These are phyloP conservation scores for Trichoderma afroharzianum DNA, from an alignment of 2,329 filamentous ascomycete species.

Conservation along the genomic window DNA sequence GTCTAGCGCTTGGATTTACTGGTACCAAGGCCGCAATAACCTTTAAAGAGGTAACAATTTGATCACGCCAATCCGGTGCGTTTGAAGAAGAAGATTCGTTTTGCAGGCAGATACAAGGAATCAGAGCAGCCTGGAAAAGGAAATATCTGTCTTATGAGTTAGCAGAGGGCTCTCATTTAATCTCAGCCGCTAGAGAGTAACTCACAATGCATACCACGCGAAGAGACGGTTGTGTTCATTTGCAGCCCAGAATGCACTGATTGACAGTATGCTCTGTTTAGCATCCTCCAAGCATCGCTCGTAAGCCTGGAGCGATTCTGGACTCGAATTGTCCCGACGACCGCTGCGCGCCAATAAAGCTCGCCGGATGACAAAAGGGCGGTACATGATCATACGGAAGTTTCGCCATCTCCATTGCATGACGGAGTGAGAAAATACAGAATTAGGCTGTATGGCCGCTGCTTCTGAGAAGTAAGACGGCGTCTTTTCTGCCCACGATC, in stretches of 20 bases:
- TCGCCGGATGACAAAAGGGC: constrained; percentile 42
- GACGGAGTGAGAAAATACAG: constrained; percentile 38
- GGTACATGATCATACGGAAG: constrained; percentile 46
- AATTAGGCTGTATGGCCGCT: constrained; percentile 33
- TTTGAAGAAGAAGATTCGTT: constrained; percentile 37
- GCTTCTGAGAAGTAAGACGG: constrained; percentile 36
- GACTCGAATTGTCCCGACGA: constrained; percentile 21
- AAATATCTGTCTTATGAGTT: constrained; percentile 37
- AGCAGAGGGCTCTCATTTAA: background rate
- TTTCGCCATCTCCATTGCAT: constrained; percentile 44
- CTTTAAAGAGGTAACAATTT: constrained; percentile 37
- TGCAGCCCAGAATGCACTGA: constrained; percentile 36
- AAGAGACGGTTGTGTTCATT: constrained; percentile 37
- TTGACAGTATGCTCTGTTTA: constrained; percentile 37
- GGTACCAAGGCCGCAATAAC: constrained; percentile 36
- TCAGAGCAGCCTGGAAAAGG: constrained; percentile 47
- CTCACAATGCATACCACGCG: constrained; percentile 41
- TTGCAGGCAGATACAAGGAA: constrained; percentile 45
- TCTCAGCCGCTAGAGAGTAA: background rate
- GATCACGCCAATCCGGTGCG: constrained; percentile 38
- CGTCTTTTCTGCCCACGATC: constrained; percentile 35
- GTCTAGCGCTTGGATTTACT: constrained; percentile 38
- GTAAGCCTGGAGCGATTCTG: constrained; percentile 23
- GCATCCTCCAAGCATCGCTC: constrained; percentile 39
- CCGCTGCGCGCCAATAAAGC: constrained; percentile 23